A percentile compares a stretch with the other conserved stretches of the same genome.
phyloP scores from a whole-genome alignment of 208 protist species.

The Trypanosoma scelopori region DNA sequence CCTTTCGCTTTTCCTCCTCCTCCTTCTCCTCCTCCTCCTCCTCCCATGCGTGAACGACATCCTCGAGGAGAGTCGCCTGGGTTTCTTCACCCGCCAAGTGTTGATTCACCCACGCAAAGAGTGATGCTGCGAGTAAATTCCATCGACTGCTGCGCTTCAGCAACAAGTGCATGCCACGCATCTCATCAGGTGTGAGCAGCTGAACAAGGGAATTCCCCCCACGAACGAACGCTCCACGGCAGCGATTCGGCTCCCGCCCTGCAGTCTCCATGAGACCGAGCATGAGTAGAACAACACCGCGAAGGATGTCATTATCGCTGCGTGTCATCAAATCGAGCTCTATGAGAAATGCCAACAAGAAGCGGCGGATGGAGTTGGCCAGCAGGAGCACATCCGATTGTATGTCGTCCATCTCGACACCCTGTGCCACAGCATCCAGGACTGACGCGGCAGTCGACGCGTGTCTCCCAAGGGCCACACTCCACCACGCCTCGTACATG shows the following conservation, averaged over 20 bases:
- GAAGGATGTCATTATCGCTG: slow-evolving; percentile 8
- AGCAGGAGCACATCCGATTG: slow-evolving; percentile 1
- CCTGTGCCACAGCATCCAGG: slow-evolving; percentile 2
- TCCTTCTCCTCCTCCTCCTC: not conserved
- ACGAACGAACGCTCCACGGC: not conserved
- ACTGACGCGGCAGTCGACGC: not conserved
- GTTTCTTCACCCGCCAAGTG: not conserved
- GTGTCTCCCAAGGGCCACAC: slow-evolving; percentile 6
- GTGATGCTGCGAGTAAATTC: not conserved
- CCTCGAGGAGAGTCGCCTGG: slow-evolving; percentile 10
- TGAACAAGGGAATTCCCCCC: slow-evolving; percentile 3
- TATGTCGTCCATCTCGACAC: not conserved
- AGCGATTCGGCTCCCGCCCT: not conserved
- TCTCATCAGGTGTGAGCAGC: slow-evolving; percentile 2
- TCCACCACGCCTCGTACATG: slow-evolving; percentile 20
- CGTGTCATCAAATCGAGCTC: slow-evolving; percentile 25
- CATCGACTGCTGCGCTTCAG: slow-evolving; percentile 13
- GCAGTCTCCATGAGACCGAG: slow-evolving; percentile 11
- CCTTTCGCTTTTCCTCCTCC: not conserved
- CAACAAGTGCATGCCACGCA: slow-evolving; percentile 12
- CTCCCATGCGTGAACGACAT: slow-evolving; percentile 14
- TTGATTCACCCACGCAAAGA: slow-evolving; percentile 31
- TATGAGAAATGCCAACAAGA: slow-evolving; percentile 21
- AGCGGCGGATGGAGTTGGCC: slow-evolving; percentile 11
- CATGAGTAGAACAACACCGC: slow-evolving; percentile 16